Evolutionary conservation across 257 asterid genomes (phyloP), one percentile per base, ranked within the genome.

Genomic region (Lycium barbarum): DNA sequence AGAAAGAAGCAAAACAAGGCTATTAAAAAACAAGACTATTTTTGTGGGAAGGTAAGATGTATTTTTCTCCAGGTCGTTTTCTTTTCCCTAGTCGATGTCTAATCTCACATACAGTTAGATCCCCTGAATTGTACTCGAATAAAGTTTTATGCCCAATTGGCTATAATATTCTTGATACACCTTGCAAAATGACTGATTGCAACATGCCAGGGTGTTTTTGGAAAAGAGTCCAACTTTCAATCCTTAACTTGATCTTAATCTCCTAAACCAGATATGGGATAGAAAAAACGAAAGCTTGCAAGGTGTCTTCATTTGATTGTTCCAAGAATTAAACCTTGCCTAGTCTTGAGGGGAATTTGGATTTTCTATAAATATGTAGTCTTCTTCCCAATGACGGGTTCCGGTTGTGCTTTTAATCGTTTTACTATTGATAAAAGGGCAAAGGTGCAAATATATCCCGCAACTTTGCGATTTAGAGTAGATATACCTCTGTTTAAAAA

Each of bases 271-370:
- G 51, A 14, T 76, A 76, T 53, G 26, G 82, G 63, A 53, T 76
- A 7, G 12, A 53, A 53, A 51, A 26, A 53, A 9, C 82, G 26
- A 76, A 76, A 53, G 82, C 33, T 76, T 76, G 82, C 63, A 7
- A 51, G 82, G 82, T 76, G 63, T 51, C 82, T 26, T 76, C 22
- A 51, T 17, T 76, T 76, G 63, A 76, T 76, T 51, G 82, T 76
- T 76, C 82, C 62, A 51, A 76, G 47, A 76, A 26, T 51, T 51
- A 51, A 13, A 53, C 65, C 47, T 51, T 2, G 49, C 47, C 59
- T 53, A 22, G 20, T 49, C 81, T 47, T 47, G 81, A 49, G 61
- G 81, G 57, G 43, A 74, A 22, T 74, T 74, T 49, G 43, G 81
- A 74, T 74, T 61, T 74, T 22, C 61, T 74, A 20, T 74, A 49